Conservation (phyloP, 441 rosid species). For the Erodium trifolium region DNA sequence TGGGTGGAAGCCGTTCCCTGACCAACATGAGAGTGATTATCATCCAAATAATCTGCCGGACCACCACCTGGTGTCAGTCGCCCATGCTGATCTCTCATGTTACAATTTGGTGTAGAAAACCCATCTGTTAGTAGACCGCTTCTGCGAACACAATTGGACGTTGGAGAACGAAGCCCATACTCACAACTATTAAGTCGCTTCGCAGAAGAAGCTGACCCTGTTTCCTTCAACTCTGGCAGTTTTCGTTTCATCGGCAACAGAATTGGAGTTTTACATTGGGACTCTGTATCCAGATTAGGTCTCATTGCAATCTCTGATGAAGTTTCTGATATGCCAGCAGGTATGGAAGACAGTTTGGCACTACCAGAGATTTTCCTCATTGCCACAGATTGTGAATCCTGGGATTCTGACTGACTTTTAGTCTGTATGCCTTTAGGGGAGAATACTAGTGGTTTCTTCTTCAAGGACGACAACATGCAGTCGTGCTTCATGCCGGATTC, state of each 20-base stretch:
- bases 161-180: slow-evolving; percentile 60
- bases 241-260: slow-evolving; percentile 72
- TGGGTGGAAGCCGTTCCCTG: slow-evolving; percentile 38
- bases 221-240: slow-evolving; percentile 58
- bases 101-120: slow-evolving; percentile 47
- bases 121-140: slow-evolving; percentile 38
- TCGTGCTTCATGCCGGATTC: slow-evolving; percentile 41
- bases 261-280: slow-evolving; percentile 61
- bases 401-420: slow-evolving; percentile 37
- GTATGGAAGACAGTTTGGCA: slow-evolving; percentile 29
- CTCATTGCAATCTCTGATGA: slow-evolving; percentile 35
- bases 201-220: slow-evolving; percentile 39
- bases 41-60: slow-evolving; percentile 40
- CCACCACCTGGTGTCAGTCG: slow-evolving; percentile 33
- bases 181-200: slow-evolving; percentile 66
- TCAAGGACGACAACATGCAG: slow-evolving; percentile 37
- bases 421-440: slow-evolving; percentile 56
- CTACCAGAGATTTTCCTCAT: slow-evolving; percentile 32
- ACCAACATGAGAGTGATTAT: slow-evolving; percentile 40
- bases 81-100: slow-evolving; percentile 35
- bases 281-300: slow-evolving; percentile 41
- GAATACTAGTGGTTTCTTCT: slow-evolving; percentile 69
- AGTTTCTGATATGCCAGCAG: slow-evolving; percentile 32
- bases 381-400: slow-evolving; percentile 42
- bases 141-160: slow-evolving; percentile 47